These are phyloP conservation scores for Solanum chilense DNA, from an alignment of 257 asterid genomes.

Conservation along the genomic window DNA sequence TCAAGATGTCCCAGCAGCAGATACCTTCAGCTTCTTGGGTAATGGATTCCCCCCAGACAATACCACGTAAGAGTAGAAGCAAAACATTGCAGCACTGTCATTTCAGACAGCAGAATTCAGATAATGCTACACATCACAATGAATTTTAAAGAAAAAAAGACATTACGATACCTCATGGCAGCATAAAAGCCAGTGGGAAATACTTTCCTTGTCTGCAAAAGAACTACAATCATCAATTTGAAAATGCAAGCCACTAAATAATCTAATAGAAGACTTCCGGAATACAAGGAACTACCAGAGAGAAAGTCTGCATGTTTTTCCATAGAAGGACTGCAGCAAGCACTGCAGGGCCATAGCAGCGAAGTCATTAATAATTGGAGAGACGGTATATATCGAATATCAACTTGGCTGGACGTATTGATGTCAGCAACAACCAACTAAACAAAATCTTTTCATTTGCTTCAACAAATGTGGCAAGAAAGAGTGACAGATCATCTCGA, in stretches of 20 bases:
- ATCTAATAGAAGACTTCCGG: not conserved
- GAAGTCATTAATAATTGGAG: not conserved
- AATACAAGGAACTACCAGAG: slow-evolving; percentile 38
- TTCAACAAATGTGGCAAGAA: not conserved
- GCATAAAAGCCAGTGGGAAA: slow-evolving; percentile 59
- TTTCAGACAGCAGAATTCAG: not conserved
- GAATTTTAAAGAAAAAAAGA: not conserved
- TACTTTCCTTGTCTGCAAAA: slow-evolving; percentile 38
- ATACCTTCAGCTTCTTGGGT: slow-evolving; percentile 25
- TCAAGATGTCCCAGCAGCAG: slow-evolving; percentile 3
- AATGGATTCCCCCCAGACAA: slow-evolving; percentile 45
- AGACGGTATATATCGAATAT: not conserved
- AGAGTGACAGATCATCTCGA: not conserved
- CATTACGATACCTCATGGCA: slow-evolving; percentile 48
- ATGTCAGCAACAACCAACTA: not conserved
- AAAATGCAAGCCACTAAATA: not conserved
- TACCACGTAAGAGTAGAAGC: slow-evolving; percentile 79
- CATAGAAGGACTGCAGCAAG: slow-evolving; percentile 54
- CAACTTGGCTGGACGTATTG: not conserved
- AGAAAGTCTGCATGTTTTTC: slow-evolving; percentile 62
- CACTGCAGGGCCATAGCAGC: slow-evolving; percentile 34
- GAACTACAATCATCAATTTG: not conserved
- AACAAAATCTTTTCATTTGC: not conserved
- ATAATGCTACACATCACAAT: not conserved
- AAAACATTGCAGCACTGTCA: slow-evolving; percentile 76